Percentiles rank a stretch among this genome's conserved stretches.
These are phyloP conservation scores for Plasmodium blacklocki DNA, from an alignment of 169 alveolate species.

Conservation along the genomic window DNA sequence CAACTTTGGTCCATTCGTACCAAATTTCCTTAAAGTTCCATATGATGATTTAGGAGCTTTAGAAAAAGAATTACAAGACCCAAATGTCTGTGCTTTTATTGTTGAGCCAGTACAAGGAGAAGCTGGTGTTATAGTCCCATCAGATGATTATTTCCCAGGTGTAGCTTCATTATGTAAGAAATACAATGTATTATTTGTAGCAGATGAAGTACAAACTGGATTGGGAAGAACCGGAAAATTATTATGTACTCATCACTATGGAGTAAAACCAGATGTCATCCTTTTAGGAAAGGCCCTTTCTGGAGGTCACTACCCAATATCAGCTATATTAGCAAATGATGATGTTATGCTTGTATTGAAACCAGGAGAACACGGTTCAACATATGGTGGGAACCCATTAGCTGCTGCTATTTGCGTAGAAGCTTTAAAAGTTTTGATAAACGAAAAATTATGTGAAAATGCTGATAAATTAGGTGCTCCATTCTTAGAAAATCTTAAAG, in stretches of 20 bases:
- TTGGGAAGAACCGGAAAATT: constrained; percentile 94
- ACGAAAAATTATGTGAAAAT: constrained; percentile 90
- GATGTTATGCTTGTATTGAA: constrained; percentile 91
- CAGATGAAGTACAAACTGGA: constrained; percentile 95
- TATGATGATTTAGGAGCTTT: constrained; percentile 82
- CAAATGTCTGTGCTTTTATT: constrained; percentile 89
- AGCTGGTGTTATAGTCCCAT: constrained; percentile 95
- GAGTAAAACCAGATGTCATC: constrained; percentile 91
- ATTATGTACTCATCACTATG: constrained; percentile 86
- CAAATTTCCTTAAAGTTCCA: constrained; percentile 76
- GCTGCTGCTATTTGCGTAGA: constrained; percentile 91
- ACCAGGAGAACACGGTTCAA: constrained; percentile 96
- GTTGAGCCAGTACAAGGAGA: constrained; percentile 97
- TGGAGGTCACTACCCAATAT: constrained; percentile 94
- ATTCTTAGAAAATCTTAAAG: constrained; percentile 79
- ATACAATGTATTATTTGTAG: constrained; percentile 82
- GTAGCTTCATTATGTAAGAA: constrained; percentile 87
- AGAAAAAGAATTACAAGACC: constrained; percentile 81
- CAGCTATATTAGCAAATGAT: constrained; percentile 91
- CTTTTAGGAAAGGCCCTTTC: constrained; percentile 93
- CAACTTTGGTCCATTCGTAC: constrained; percentile 90
- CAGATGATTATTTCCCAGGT: constrained; percentile 86
- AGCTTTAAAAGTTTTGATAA: constrained; percentile 89
- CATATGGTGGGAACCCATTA: constrained; percentile 91
- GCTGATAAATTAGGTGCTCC: constrained; percentile 85